These are phyloP conservation scores for Oryza punctata DNA, from an alignment of 176 grass and related monocot genomes.

Conservation along the genomic window DNA sequence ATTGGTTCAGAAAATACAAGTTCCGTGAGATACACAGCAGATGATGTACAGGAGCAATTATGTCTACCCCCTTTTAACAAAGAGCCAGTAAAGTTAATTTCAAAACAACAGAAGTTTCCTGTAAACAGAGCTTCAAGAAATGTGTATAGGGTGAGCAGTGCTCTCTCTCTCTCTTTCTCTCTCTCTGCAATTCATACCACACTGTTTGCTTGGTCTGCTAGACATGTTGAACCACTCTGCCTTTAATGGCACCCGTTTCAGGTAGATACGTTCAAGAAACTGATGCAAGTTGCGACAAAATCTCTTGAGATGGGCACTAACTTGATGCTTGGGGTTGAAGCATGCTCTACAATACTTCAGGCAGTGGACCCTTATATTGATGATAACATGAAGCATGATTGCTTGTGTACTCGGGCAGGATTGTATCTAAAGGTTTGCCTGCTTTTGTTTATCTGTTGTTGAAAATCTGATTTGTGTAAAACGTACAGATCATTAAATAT, in stretches of 20 bases:
- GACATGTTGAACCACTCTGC: slow-evolving; percentile 45
- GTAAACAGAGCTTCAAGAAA: slow-evolving; percentile 53
- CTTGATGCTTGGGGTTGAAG: slow-evolving; percentile 78
- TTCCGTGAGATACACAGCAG: slow-evolving; percentile 72
- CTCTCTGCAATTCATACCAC: neutral
- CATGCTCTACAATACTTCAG: slow-evolving; percentile 82
- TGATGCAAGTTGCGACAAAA: slow-evolving; percentile 62
- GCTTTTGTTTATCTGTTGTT: slow-evolving; percentile 33
- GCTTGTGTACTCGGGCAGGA: slow-evolving; percentile 79
- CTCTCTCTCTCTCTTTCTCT: neutral
- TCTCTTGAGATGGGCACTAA: slow-evolving; percentile 53
- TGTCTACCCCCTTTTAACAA: slow-evolving; percentile 54
- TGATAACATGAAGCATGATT: slow-evolving; percentile 54
- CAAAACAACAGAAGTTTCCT: slow-evolving; percentile 30
- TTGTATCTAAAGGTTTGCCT: slow-evolving; percentile 84
- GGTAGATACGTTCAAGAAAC: slow-evolving; percentile 77
- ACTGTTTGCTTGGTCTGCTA: slow-evolving; percentile 24
- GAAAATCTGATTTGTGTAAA: slow-evolving; percentile 21
- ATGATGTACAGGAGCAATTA: slow-evolving; percentile 62
- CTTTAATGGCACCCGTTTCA: slow-evolving; percentile 56
- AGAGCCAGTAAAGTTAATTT: slow-evolving; percentile 38
- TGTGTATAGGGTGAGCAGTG: slow-evolving; percentile 50
- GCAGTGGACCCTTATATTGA: slow-evolving; percentile 56
- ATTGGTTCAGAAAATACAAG: slow-evolving; percentile 59
- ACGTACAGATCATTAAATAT: slow-evolving; percentile 32